A percentile compares a stretch with the other conserved stretches of the same genome.
These are phyloP conservation scores for Berberis vulgaris DNA, from an alignment of 164 flowering plant species.

Conservation along the genomic window DNA sequence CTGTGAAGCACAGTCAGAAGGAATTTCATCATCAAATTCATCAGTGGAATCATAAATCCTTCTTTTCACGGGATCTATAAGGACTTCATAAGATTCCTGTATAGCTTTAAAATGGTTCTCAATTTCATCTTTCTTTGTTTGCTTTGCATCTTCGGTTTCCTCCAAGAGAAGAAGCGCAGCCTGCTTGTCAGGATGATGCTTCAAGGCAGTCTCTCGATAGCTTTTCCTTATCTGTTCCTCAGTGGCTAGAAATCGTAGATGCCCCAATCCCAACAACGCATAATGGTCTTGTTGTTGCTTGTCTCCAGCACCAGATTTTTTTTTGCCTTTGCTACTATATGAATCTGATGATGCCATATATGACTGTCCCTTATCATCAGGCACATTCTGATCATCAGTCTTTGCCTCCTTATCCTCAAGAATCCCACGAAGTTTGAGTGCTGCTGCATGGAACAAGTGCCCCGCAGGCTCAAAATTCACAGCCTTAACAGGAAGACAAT, in stretches of 20 bases:
- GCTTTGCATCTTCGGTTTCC: slow-evolving; percentile 81
- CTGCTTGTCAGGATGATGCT: slow-evolving; percentile 52
- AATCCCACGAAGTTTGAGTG: slow-evolving; percentile 54
- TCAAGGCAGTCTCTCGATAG: slow-evolving; percentile 46
- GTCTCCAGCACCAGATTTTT: slow-evolving; percentile 50
- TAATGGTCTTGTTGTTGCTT: slow-evolving; percentile 86
- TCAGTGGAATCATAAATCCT: slow-evolving; percentile 91
- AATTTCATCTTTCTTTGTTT: slow-evolving; percentile 83
- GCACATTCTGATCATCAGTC: slow-evolving; percentile 18
- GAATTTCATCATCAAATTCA: slow-evolving; percentile 92
- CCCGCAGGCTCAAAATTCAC: slow-evolving; percentile 74
- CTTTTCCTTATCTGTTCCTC: slow-evolving; percentile 60
- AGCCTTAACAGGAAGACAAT: slow-evolving; percentile 67
- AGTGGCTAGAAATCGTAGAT: slow-evolving; percentile 70
- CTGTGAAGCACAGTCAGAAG: slow-evolving; percentile 74
- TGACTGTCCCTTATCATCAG: slow-evolving; percentile 38
- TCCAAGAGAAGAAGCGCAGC: slow-evolving; percentile 70
- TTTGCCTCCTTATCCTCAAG: slow-evolving; percentile 34
- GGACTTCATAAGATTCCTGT: slow-evolving; percentile 82
- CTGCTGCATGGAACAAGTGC: slow-evolving; percentile 69
- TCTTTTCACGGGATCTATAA: slow-evolving; percentile 81
- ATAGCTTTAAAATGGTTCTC: slow-evolving; percentile 76
- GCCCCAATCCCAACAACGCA: slow-evolving; percentile 75
- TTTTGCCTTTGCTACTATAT: slow-evolving; percentile 74
- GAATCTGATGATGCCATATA: slow-evolving; percentile 57